Percentiles rank a stretch among this genome's conserved stretches.
These are phyloP conservation scores for Globisporangium nagaii DNA, from an alignment of 352 stramenopile genomes.

Conservation along the genomic window DNA sequence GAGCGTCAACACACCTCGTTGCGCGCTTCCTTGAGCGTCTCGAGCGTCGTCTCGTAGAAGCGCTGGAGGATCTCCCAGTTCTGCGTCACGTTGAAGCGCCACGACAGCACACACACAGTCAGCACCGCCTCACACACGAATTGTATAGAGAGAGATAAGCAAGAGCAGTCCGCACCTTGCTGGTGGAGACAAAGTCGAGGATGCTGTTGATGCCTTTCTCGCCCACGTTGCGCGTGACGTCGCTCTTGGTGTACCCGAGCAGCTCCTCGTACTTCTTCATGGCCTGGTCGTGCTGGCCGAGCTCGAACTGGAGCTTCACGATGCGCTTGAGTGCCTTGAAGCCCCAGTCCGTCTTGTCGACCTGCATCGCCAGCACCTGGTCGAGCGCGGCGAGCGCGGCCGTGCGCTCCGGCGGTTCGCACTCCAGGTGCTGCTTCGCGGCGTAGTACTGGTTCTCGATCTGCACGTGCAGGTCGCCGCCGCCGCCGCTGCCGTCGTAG, in stretches of 20 bases:
- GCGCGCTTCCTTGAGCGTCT: constrained; percentile 77
- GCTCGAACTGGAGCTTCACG: constrained; percentile 89
- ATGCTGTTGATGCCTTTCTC: constrained; percentile 96
- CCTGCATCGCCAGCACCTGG: constrained; percentile 53
- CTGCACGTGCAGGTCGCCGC: constrained; percentile 80
- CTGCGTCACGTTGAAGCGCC: constrained; percentile 14
- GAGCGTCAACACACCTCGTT: constrained; percentile 56
- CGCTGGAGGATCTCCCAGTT: constrained; percentile 81
- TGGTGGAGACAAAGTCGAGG: constrained; percentile 90
- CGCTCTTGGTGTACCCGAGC: constrained; percentile 83
- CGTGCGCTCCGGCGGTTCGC: constrained; percentile 31
- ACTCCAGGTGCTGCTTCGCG: constrained; percentile 78
- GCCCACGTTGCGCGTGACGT: constrained; percentile 89
- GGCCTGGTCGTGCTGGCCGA: constrained; percentile 60
- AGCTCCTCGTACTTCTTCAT: constrained; percentile 87
- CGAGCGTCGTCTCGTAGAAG: constrained; percentile 84
- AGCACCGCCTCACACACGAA: not conserved
- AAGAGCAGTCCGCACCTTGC: constrained; percentile 32
- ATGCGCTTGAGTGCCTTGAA: constrained; percentile 95
- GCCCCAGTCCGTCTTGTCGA: constrained; percentile 77
- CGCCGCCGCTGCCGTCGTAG: constrained; percentile 37
- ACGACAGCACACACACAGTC: not conserved
- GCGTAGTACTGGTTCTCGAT: constrained; percentile 95
- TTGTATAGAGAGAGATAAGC: not conserved
- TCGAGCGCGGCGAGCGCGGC: constrained; percentile 42